Conservation (phyloP, 176 grass and related monocot genomes). For the Luzula sylvatica region DNA sequence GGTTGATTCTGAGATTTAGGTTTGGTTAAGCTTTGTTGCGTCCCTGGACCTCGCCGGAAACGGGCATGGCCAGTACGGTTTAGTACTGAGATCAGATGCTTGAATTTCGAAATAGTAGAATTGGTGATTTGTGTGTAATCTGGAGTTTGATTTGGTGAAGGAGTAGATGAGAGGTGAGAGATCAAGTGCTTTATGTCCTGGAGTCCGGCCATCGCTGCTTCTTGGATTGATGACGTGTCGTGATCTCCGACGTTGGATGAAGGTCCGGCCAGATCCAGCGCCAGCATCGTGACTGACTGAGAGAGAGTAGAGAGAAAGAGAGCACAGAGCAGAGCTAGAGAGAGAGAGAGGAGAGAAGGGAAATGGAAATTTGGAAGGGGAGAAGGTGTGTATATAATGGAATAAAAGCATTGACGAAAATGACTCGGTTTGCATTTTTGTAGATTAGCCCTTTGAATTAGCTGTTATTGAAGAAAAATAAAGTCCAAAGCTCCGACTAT, state of each 20-base stretch:
- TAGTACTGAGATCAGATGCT: conserved; percentile 76
- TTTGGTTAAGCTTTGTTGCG: conserved; percentile 20
- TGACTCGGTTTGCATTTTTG: conserved; percentile 6
- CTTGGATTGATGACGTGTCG: conserved; percentile 66
- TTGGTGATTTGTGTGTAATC: conserved; percentile 76
- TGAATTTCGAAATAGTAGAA: conserved; percentile 71
- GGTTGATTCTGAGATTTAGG: conserved; percentile 3
- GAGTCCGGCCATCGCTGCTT: conserved; percentile 51
- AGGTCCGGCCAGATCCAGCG: not conserved
- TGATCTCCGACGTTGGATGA: conserved; percentile 43
- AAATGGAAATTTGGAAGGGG: not conserved
- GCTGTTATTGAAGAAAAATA: not conserved
- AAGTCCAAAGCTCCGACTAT: no score
- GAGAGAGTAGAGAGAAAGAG: not conserved
- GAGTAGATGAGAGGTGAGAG: conserved; percentile 34
- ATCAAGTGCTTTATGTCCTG: conserved; percentile 68
- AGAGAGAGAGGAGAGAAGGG: not conserved
- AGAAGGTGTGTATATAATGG: conserved; percentile 1
- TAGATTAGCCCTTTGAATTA: not conserved
- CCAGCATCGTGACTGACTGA: conserved; percentile 9
- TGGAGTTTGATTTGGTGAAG: conserved; percentile 16
- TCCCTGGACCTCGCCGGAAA: conserved; percentile 55
- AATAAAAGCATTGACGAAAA: conserved; percentile 2
- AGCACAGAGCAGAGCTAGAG: no score
- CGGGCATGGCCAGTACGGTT: conserved; percentile 81